Evolutionary conservation across 1,284 basidiomycete genomes (phyloP).

Genomic region (Puccinia novopanici): DNA sequence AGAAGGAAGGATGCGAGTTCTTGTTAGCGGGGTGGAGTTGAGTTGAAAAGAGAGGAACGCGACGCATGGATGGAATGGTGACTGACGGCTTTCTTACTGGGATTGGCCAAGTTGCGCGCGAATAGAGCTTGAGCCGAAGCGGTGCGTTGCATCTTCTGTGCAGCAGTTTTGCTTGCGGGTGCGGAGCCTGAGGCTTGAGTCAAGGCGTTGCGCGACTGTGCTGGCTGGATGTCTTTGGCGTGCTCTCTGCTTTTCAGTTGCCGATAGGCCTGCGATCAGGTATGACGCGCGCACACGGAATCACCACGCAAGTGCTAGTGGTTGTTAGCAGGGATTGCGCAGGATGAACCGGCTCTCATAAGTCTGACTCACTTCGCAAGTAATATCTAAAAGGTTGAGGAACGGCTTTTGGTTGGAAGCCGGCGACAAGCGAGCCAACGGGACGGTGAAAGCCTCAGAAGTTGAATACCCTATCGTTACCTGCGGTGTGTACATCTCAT

Average conservation of each 20-base stretch:
- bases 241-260: slow-evolving; percentile 20
- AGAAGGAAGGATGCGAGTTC: neutral
- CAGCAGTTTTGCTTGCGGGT: neutral
- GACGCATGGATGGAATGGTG: neutral
- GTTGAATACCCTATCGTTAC: slow-evolving; percentile 33
- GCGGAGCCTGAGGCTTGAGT: neutral
- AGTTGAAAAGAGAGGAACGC: neutral
- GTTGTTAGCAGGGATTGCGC: neutral
- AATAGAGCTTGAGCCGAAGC: neutral
- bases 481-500: neutral
- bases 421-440: slow-evolving; percentile 1
- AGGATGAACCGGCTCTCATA: neutral
- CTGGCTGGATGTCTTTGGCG: neutral
- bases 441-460: slow-evolving; percentile 15
- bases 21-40: neutral
- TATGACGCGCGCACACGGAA: neutral
- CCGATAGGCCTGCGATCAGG: neutral
- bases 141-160: neutral
- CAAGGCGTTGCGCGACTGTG: neutral
- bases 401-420: slow-evolving; percentile 17
- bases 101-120: slow-evolving; percentile 1
- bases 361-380: slow-evolving; percentile 15
- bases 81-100: slow-evolving; percentile 30
- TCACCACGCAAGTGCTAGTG: neutral
- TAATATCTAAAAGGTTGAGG: slow-evolving; percentile 30